A percentile compares a stretch with the other conserved stretches of the same genome.
Evolutionary conservation across 169 alveolate genomes (phyloP).

Genomic region (Eimeria sp.): DNA sequence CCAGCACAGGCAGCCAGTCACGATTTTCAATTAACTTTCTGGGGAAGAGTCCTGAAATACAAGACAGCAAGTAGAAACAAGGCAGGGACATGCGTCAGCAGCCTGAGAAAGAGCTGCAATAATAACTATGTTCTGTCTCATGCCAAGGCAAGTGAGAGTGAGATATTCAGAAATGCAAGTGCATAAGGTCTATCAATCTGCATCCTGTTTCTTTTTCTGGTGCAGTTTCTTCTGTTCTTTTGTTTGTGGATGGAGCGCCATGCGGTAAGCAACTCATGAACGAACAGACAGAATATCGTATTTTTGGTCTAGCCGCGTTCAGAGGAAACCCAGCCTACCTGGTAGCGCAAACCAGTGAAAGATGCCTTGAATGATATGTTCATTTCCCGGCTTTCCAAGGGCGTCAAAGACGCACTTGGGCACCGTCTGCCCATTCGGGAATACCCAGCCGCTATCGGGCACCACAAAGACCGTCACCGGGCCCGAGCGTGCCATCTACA

Average conservation of each 20-base stretch:
- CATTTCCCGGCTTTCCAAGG: slow-evolving; percentile 57
- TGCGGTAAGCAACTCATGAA: neutral
- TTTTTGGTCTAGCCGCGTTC: neutral
- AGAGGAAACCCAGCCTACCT: neutral
- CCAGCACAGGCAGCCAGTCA: slow-evolving; percentile 75
- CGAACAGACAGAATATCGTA: neutral
- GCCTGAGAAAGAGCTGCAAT: neutral
- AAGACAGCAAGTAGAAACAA: neutral
- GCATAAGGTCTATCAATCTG: neutral
- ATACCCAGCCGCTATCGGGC: slow-evolving; percentile 79
- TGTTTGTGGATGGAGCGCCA: neutral
- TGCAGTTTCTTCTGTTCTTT: neutral
- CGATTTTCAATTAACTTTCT: slow-evolving; percentile 13
- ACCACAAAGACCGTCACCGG: slow-evolving; percentile 81
- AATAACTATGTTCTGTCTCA: neutral
- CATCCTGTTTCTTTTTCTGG: neutral
- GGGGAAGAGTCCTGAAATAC: slow-evolving; percentile 35
- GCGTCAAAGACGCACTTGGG: slow-evolving; percentile 79
- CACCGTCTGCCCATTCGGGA: slow-evolving; percentile 78
- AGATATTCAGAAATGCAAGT: neutral
- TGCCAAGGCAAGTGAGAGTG: neutral
- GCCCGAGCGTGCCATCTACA: slow-evolving; percentile 57
- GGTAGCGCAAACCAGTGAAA: slow-evolving; percentile 71
- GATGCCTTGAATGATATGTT: slow-evolving; percentile 42
- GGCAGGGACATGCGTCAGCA: neutral